phyloP scores from a whole-genome alignment of 2,329 filamentous ascomycete species.

The Fusarium mexicanum region DNA sequence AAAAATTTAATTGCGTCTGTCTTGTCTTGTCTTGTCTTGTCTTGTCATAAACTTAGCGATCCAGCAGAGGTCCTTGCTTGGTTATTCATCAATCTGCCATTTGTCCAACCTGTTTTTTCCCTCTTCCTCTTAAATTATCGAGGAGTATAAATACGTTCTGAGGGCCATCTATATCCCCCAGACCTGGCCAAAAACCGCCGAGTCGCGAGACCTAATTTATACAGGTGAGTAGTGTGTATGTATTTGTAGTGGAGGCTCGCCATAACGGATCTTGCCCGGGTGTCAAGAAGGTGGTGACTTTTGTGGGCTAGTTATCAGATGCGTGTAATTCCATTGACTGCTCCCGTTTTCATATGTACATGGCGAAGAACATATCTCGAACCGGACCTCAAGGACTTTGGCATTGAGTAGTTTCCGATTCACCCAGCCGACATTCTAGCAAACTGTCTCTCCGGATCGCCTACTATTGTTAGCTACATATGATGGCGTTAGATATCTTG shows the following conservation, averaged over 20 bases:
- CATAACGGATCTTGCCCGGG: constrained; percentile 7
- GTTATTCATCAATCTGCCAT: not conserved
- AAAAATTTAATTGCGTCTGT: constrained; percentile 12
- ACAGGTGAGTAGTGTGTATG: not conserved
- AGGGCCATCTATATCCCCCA: not conserved
- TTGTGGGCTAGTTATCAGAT: not conserved
- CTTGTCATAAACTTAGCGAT: constrained; percentile 7
- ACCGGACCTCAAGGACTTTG: not conserved
- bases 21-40: constrained; percentile 9
- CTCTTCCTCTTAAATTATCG: not conserved
- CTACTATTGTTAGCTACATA: not conserved
- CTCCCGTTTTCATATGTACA: not conserved
- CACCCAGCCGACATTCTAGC: not conserved
- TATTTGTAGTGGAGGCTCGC: not conserved
- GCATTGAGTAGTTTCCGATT: not conserved
- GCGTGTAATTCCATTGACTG: not conserved
- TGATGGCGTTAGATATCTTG: not conserved
- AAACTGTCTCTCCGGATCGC: not conserved
- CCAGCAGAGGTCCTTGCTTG: not conserved
- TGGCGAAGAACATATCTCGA: not conserved
- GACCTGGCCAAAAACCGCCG: constrained; percentile 7
- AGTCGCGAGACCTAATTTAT: constrained; percentile 10
- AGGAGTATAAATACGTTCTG: not conserved
- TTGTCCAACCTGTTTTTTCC: not conserved
- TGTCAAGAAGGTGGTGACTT: not conserved